phyloP scores from a whole-genome alignment of 1,139 yeast genomes.

The Protomyces macrosporus region DNA sequence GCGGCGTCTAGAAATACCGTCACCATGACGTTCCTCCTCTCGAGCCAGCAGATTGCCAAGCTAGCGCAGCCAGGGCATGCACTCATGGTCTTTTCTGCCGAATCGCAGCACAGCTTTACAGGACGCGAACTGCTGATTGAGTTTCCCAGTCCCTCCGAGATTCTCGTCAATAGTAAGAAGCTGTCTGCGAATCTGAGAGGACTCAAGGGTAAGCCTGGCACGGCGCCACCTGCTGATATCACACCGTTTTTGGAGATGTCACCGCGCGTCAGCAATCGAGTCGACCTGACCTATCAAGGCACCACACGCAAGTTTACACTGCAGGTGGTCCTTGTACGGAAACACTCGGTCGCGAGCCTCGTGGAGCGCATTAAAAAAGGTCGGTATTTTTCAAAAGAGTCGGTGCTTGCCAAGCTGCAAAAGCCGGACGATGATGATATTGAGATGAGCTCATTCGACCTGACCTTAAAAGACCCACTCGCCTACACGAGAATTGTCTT shows the following conservation, averaged over 20 bases:
- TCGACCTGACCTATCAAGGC: conserved; percentile 33
- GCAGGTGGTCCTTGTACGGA: conserved; percentile 36
- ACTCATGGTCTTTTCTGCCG: background rate
- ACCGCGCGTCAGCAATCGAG: conserved; percentile 30
- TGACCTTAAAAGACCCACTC: conserved; percentile 42
- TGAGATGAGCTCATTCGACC: conserved; percentile 38
- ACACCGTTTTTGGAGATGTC: conserved; percentile 32
- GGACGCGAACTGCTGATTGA: conserved; percentile 31
- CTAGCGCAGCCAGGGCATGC: background rate
- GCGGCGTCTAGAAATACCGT: conserved; percentile 14
- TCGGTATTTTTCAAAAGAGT: conserved; percentile 36
- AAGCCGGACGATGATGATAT: conserved; percentile 42
- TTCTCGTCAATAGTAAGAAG: conserved; percentile 33
- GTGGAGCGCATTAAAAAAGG: conserved; percentile 35
- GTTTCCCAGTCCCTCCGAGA: conserved; percentile 35
- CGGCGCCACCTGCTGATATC: conserved; percentile 42
- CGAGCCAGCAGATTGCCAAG: background rate
- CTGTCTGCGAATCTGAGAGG: conserved; percentile 39
- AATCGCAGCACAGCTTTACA: background rate
- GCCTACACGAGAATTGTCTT: conserved; percentile 39
- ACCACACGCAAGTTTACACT: conserved; percentile 35
- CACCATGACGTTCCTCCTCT: conserved; percentile 8
- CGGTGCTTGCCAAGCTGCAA: conserved; percentile 31
- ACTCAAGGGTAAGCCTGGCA: conserved; percentile 41
- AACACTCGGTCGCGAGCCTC: conserved; percentile 33